These are phyloP conservation scores for Mortierella alpina DNA, from an alignment of 192 early-diverging fungal genomes.

Conservation along the genomic window DNA sequence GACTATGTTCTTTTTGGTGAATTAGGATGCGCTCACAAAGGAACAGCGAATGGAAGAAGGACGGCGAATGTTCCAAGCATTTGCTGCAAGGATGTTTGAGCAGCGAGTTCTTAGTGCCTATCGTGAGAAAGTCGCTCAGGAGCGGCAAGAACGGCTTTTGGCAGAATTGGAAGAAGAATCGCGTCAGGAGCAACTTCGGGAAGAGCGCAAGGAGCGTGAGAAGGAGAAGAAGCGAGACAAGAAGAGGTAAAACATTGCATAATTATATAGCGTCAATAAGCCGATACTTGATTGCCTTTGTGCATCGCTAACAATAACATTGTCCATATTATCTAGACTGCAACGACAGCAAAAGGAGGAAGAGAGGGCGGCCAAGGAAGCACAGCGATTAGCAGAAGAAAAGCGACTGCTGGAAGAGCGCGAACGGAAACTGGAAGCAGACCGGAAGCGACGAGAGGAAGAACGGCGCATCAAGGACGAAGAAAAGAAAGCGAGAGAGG, in stretches of 20 bases:
- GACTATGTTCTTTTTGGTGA: neutral
- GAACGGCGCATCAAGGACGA: slow-evolving; percentile 70
- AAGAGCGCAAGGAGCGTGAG: slow-evolving; percentile 67
- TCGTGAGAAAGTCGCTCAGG: slow-evolving; percentile 92
- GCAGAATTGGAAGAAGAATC: slow-evolving; percentile 92
- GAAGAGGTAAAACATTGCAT: slow-evolving; percentile 67
- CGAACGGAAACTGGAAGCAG: slow-evolving; percentile 67
- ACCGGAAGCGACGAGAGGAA: slow-evolving; percentile 70
- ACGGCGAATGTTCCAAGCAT: slow-evolving; percentile 93
- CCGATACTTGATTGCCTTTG: neutral
- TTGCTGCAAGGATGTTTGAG: slow-evolving; percentile 97
- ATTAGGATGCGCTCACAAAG: slow-evolving; percentile 79
- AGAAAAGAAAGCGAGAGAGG: slow-evolving; percentile 62
- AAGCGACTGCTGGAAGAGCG: slow-evolving; percentile 50
- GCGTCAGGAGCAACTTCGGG: slow-evolving; percentile 67
- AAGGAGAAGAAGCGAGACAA: slow-evolving; percentile 81
- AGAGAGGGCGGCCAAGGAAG: slow-evolving; percentile 70
- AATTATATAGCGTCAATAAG: no score
- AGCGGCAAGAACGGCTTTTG: slow-evolving; percentile 88
- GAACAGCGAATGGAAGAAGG: slow-evolving; percentile 94
- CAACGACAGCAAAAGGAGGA: slow-evolving; percentile 79
- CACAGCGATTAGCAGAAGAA: slow-evolving; percentile 62
- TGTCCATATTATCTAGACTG: slow-evolving; percentile 53
- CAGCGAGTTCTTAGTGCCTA: slow-evolving; percentile 94
- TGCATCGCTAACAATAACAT: neutral